Base-by-base conservation (phyloP, 2,329 filamentous ascomycete genomes). In the Samsoniella hepiali region DNA sequence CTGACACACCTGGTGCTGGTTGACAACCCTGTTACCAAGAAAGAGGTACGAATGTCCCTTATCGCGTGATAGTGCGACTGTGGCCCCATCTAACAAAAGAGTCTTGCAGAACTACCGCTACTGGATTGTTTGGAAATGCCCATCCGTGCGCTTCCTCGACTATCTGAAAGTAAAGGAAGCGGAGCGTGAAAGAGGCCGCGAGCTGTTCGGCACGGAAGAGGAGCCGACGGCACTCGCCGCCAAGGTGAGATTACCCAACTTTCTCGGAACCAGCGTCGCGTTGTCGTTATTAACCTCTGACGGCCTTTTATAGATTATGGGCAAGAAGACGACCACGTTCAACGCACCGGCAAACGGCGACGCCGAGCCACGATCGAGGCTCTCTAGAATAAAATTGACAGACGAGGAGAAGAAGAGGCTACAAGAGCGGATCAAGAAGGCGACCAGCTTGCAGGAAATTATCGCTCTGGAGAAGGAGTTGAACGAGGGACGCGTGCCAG, bases 1-100 rank as follows among this genome's bases (percentile, higher is more conserved):
- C 77, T 99, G 75, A 93, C 89, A 63, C 92, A 97, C 77, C 75
- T 99, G 70, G 87, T 90, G 45, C 75, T 98, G 73, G 74, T 90
- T 63, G 93, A 96, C 66, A 98, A 98, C 74, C 94, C 95, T 0
- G 91, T 98, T 8, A 87, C 91, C 31, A 91, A 90, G 80, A 96
- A 94, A 78, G 93, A 98, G 87, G 93, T 96, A 74, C 69, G 88
- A 78, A 55, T 11, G 10, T 27, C 53, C 36, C 56, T n/a, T 22
- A n/a, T 58, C 49, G 50, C 40, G 15, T 27, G 29, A 38, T 31
- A 11, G 13, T 32, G 31, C 7, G 32, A n/a, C 15, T 13, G 29
- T 22, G 17, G 27, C 32, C 22, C 36, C 29, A 22, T 34, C 58
- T 61, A 53, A 64, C 49, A 57, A 38, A n/a, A n/a, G 6, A 22